Evolutionary conservation across 352 stramenopile genomes (phyloP), one percentile per base, ranked within the genome.

Genomic region (Pythium plurisporium): DNA sequence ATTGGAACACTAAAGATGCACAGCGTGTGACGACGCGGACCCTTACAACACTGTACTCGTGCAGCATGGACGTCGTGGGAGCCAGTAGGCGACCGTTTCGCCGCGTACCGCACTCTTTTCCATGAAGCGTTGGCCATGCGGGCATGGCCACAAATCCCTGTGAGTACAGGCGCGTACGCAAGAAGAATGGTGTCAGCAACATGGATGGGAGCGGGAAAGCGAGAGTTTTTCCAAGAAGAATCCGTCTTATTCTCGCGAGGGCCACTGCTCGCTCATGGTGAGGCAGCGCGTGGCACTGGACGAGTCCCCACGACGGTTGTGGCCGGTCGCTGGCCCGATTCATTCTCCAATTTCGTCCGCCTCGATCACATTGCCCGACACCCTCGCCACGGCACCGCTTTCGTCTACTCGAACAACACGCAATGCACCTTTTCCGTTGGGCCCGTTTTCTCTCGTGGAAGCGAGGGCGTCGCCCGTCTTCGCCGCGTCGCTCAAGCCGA

Each of bases 351-450:
- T 49, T 50, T 42, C 26, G 20, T 45, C 41, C 38, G 20, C 30
- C 22, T 20, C 46, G 33, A 42, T 0, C 19, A 45, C 20, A n/a
- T n/a, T n/a, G n/a, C 23, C 31, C 47, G n/a, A 22, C 19, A 43
- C 20, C 14, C 12, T 25, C 17, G 10, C 8, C 20, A 9, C 12
- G 23, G 6, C 34, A 15, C 47, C n/a, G n/a, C n/a, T n/a, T n/a
- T n/a, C n/a, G n/a, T n/a, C n/a, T n/a, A n/a, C n/a, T n/a, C n/a
- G n/a, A 34, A 27, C 11, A 34, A 11, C 2, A 25, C 36, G 22
- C 36, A 22, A 65, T 65, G 57, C 57, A 65, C 57, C 17, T 65
- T 10, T 65, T 65, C 29, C 57, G 57, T 42, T 65, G 57, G 57
- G 12, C 41, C 2, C 57, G 57, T 27, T 59, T 59, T n/a, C 48